These are phyloP conservation scores for Ceratopteris richardii DNA, from an alignment of 75 land plant species.

Conservation along the genomic window DNA sequence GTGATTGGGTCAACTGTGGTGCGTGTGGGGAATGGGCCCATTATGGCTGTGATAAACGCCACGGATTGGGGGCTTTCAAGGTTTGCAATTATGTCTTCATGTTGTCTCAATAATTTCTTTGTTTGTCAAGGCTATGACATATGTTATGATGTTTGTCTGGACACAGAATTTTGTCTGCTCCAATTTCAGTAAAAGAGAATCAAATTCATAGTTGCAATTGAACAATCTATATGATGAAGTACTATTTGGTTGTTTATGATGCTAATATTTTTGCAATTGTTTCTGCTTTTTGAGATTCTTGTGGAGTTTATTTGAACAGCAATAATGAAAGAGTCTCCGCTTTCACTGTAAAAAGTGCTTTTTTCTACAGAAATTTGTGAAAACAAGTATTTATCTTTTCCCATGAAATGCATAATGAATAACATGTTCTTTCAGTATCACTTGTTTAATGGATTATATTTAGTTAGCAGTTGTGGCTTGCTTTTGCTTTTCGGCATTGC, in stretches of 20 bases:
- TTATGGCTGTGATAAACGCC: slow-evolving; percentile 91
- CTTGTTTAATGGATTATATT: neutral
- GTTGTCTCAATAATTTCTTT: neutral
- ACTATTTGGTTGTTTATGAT: neutral
- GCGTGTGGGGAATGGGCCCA: slow-evolving; percentile 99
- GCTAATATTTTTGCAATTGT: neutral
- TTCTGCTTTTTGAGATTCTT: too few species aligned
- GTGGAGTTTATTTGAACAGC: too few species aligned
- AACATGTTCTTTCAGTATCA: too few species aligned
- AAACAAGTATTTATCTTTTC: too few species aligned
- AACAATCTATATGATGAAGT: neutral
- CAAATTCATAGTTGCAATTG: neutral
- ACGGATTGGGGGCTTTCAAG: slow-evolving; percentile 93
- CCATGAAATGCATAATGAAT: too few species aligned
- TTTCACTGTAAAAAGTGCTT: too few species aligned
- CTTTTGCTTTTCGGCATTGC: too few species aligned
- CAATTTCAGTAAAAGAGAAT: neutral
- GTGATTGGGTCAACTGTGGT: slow-evolving; percentile 99
- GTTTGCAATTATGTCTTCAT: slow-evolving; percentile 22
- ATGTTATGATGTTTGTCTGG: neutral
- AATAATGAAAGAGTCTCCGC: too few species aligned
- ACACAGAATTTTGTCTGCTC: neutral
- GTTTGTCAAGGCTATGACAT: neutral
- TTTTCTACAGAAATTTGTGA: too few species aligned
- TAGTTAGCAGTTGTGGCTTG: neutral